Base-by-base conservation (phyloP, 108 stramenopile genomes). In the Pseudonitzschia multiseries region DNA sequence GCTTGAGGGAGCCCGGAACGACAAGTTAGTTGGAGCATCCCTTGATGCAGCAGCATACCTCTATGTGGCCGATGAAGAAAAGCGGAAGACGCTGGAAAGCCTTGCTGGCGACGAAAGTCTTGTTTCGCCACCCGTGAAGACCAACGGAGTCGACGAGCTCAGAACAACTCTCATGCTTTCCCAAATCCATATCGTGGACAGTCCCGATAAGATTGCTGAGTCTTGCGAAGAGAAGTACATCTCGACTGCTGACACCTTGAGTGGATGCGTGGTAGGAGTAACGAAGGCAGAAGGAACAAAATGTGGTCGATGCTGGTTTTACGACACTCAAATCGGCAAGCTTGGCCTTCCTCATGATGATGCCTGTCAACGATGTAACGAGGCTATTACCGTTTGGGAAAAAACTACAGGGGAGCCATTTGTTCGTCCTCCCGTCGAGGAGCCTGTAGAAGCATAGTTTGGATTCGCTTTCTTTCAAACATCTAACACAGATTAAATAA, bases 281-380 rank as follows among this genome's bases (percentile, higher is more conserved):
- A 75, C 77, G 44, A 90, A 89, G 65, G 93, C 93, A 8, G 77
- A 86, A n/a, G 93, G 93, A 62, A 63, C 44, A 18, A 94, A 93
- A 59, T 96, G 96, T 70, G 92, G 82, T 20, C 85, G 96, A 29
- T 96, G 96, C 71, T 96, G 96, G 96, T 96, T 94, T 61, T 92
- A 93, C 75, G 93, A 93, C 63, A 83, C 78, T 64, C 66, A 83
- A 60, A 78, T 94, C 60, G 96, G 93, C 1, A 81, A 81, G 26
- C 80, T 82, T 26, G 87, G 75, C 5, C 72, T 77, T 28, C 74
- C 75, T 12, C 83, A 87, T 66, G 79, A 65, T 13, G 93, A 93
- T 79, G 83, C 87, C 44, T 96, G 95, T 73, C 90, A 92, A 66
- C 80, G 95, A 79, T 96, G 95, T 69, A 91, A 91, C 61, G 76